Evolutionary conservation across 1,139 yeast species (phyloP).

Genomic region (Sugiyamaella novakii): DNA sequence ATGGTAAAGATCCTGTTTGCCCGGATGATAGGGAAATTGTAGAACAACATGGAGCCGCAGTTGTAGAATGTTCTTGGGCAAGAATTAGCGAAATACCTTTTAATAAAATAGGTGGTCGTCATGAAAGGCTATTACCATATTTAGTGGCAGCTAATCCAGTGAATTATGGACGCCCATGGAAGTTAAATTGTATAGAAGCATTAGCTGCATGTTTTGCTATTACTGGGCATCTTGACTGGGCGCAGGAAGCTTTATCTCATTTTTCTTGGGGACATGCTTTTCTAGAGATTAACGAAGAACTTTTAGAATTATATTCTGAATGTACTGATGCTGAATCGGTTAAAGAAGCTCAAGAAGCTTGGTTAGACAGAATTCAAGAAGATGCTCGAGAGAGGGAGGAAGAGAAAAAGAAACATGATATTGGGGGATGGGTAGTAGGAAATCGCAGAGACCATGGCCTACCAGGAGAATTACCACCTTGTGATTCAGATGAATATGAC

Average conservation of each 20-base stretch:
- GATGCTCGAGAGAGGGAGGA: constrained; percentile 65
- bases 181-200: constrained; percentile 94
- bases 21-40: constrained; percentile 83
- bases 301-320: constrained; percentile 68
- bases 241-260: constrained; percentile 67
- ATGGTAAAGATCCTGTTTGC: constrained; percentile 87
- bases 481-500: constrained; percentile 34
- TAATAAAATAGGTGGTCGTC: constrained; percentile 83
- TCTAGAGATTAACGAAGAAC: constrained; percentile 76
- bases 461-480: constrained; percentile 40
- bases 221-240: constrained; percentile 91
- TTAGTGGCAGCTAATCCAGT: constrained; percentile 96
- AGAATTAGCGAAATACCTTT: constrained; percentile 94
- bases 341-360: constrained; percentile 68
- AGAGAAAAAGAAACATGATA: constrained; percentile 49
- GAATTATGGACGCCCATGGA: constrained; percentile 96
- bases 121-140: constrained; percentile 86
- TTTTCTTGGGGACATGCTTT: constrained; percentile 95
- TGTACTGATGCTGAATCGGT: constrained; percentile 85
- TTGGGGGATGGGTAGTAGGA: constrained; percentile 79
- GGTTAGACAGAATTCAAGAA: constrained; percentile 67
- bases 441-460: constrained; percentile 58
- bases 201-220: constrained; percentile 96
- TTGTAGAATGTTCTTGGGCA: constrained; percentile 99
- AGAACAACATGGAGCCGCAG: constrained; percentile 85